A percentile compares a stretch with the other conserved stretches of the same genome.
Conservation (phyloP, 148 eudicot genomes). For the Vaccinium vitisidaea region DNA sequence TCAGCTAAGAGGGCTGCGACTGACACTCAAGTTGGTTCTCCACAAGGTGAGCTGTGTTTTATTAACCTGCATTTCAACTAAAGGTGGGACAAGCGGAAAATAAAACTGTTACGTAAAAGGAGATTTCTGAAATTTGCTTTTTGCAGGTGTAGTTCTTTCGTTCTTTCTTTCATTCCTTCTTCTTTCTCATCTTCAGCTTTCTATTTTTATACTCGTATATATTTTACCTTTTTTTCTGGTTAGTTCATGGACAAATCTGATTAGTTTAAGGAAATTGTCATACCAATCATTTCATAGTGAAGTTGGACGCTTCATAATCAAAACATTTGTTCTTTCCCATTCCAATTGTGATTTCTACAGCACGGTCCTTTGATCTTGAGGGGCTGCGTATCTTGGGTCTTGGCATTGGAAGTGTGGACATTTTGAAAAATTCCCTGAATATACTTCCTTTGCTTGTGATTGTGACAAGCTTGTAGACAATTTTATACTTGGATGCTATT, state of each 20-base stretch:
- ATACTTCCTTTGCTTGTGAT: neutral
- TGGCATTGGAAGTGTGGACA: neutral
- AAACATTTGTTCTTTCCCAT: no score
- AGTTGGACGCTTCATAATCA: no score
- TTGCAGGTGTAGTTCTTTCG: no score
- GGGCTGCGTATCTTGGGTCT: neutral
- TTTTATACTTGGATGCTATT: neutral
- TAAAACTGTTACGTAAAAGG: neutral
- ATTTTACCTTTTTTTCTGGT: no score
- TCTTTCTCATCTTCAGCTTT: no score
- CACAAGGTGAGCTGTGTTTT: conserved; percentile 44
- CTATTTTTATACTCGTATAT: no score
- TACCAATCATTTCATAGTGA: no score
- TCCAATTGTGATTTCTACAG: no score
- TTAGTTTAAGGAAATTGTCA: no score
- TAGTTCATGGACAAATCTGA: no score
- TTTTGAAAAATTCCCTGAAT: neutral
- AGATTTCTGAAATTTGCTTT: neutral
- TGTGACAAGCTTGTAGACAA: neutral
- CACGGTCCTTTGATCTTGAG: neutral
- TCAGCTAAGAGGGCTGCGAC: conserved; percentile 62
- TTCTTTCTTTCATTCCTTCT: no score
- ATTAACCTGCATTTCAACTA: neutral
- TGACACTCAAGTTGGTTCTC: conserved; percentile 40
- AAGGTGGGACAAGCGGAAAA: neutral